Percentiles rank a stretch among this genome's conserved stretches.
These are phyloP conservation scores for Fraxinus dipetala DNA, from an alignment of 305 asterid genomes.

Conservation along the genomic window DNA sequence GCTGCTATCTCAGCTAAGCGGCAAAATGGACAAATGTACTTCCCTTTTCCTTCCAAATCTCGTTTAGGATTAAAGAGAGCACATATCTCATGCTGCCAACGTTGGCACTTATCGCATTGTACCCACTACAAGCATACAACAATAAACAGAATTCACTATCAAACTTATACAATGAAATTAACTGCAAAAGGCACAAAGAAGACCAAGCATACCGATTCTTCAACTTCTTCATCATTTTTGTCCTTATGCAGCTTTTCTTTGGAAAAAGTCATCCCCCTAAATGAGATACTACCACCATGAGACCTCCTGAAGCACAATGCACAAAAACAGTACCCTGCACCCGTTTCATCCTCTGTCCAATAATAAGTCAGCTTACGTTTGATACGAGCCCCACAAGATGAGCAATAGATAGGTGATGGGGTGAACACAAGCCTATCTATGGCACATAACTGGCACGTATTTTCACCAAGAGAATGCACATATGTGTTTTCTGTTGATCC, in stretches of 20 bases:
- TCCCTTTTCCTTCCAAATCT: conserved; percentile 52
- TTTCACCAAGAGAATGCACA: conserved; percentile 27
- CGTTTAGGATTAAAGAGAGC: conserved; percentile 59
- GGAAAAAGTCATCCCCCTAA: conserved; percentile 43
- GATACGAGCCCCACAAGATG: conserved; percentile 45
- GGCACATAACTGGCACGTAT: conserved; percentile 61
- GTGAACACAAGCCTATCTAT: conserved; percentile 38
- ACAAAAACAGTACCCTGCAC: conserved; percentile 45
- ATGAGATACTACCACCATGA: conserved; percentile 40
- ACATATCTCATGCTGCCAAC: conserved; percentile 81
- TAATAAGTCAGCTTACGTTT: conserved; percentile 45
- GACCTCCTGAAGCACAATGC: conserved; percentile 43
- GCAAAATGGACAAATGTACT: conserved; percentile 66
- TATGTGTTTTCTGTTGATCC: conserved; percentile 24
- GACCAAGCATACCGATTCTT: conserved; percentile 54
- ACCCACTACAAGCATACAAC: conserved; percentile 63
- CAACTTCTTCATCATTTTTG: conserved; percentile 39
- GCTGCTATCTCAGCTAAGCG: conserved; percentile 44
- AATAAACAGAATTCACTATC: conserved; percentile 16
- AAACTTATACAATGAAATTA: conserved; percentile 5
- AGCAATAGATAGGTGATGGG: conserved; percentile 49
- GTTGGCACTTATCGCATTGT: conserved; percentile 59
- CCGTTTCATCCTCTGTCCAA: conserved; percentile 36
- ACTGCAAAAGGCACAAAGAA: conserved; percentile 24
- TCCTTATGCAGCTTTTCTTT: conserved; percentile 46